Base-by-base conservation (phyloP, 768 basidiomycete genomes). In the Tricholoma furcatifolium region DNA sequence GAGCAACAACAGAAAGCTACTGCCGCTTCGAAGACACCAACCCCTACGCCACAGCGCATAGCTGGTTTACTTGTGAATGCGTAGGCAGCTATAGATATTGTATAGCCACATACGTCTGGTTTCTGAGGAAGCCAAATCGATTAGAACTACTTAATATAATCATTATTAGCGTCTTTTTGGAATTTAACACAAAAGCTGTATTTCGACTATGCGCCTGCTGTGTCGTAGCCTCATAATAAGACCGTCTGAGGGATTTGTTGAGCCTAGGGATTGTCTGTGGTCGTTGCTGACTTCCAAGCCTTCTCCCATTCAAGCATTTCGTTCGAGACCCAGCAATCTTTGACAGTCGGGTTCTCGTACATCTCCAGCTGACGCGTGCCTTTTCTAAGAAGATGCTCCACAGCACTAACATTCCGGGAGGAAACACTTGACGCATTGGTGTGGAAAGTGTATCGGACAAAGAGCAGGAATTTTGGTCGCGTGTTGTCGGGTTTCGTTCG, bases 381-480 rank as follows among this genome's bases (percentile, higher is more conserved):
- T 49, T 80, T 81, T 42, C 91, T 79, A n/a, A 93, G 63, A 31
- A 91, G 73, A 65, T 91, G 85, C 60, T 93, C 91, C 34, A 93
- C 79, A 8, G 80, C 80, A 50, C 76, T 75, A 54, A 92, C 74
- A 50, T 89, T 80, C 10, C 87, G 81, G 5, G 85, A 78, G 3
- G 86, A 80, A 21, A 90, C 74, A 1, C 72, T 72, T 4, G 74
- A 61, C 4, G 87, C 85, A 60, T 86, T 85, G 6, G 73, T 73
- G 63, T 72, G 86, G 68, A 93, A 93, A 11, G 74, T 79, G 65
- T 86, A 85, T 54, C 83, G 86, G 30, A 88, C 73, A 64, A 81
- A 81, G 42, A 89, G 76, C 20, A 72, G 72, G 67, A 92, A 93
- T 59, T 83, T 89, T 34, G 78, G 72, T 45, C 77, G 86, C 1